These are phyloP conservation scores for Lyophyllum shimeji DNA, from an alignment of 768 basidiomycete species.

Conservation along the genomic window DNA sequence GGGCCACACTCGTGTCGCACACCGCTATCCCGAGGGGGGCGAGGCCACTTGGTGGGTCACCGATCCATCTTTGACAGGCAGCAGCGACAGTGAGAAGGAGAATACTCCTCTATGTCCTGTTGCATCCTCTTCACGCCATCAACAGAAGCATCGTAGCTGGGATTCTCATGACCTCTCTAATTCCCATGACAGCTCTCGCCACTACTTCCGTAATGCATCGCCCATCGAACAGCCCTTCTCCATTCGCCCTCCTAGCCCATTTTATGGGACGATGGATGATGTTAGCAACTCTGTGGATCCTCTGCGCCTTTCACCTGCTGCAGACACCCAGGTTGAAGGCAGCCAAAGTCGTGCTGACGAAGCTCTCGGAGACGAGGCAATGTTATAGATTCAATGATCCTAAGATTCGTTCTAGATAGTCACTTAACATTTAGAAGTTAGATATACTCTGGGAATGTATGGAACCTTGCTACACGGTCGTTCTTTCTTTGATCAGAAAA, in stretches of 20 bases:
- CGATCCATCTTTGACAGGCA: background rate
- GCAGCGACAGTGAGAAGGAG: background rate
- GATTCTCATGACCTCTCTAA: too few relatives aligned
- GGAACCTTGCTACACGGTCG: constrained; percentile 36
- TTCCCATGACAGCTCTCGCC: background rate
- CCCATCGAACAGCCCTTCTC: background rate
- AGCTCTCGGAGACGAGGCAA: background rate
- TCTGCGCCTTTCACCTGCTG: background rate
- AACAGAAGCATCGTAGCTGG: too few relatives aligned
- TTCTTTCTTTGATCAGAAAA: constrained; percentile 31
- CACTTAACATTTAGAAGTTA: background rate
- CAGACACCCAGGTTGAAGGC: background rate
- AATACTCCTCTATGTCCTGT: too few relatives aligned
- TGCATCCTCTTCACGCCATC: background rate
- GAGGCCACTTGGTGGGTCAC: too few relatives aligned
- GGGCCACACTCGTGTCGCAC: background rate
- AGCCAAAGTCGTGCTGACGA: background rate
- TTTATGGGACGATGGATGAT: background rate
- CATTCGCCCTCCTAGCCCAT: background rate
- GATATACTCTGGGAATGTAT: constrained; percentile 13
- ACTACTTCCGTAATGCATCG: background rate
- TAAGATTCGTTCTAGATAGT: constrained; percentile 4
- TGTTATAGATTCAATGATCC: background rate
- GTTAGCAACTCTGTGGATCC: background rate
- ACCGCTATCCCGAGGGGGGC: background rate